Evolutionary conservation across 108 stramenopile species (phyloP).

Genomic region (Nannochloropsis gaditana): DNA sequence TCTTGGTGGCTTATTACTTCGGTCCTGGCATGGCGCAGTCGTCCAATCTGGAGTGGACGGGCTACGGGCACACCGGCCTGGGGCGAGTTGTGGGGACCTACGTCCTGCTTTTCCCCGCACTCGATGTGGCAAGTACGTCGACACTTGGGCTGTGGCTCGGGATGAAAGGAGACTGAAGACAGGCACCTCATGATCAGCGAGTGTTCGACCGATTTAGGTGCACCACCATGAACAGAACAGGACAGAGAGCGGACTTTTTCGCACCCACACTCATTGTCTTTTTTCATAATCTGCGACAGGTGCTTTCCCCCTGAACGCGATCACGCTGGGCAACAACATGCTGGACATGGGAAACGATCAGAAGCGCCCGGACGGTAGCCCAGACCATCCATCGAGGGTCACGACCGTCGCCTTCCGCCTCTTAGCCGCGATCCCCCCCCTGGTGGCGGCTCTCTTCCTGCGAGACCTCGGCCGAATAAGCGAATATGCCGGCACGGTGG

Average conservation of each 20-base stretch:
- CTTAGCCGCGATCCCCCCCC: not conserved
- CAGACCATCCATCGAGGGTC: not conserved
- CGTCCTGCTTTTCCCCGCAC: not conserved
- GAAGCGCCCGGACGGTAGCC: not conserved
- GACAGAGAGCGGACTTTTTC: not conserved
- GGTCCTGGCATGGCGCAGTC: slow-evolving; percentile 1
- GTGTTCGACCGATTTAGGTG: not conserved
- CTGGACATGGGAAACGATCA: slow-evolving; percentile 12
- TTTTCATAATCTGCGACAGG: not conserved
- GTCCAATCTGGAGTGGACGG: not conserved
- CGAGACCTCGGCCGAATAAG: slow-evolving; percentile 1
- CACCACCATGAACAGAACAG: not conserved
- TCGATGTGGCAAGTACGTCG: slow-evolving; percentile 13
- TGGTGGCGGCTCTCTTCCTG: not conserved
- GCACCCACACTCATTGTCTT: not conserved
- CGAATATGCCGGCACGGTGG: not conserved
- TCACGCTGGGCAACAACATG: slow-evolving; percentile 15
- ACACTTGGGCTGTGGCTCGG: not conserved
- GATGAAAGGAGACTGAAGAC: not conserved
- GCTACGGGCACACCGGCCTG: not conserved
- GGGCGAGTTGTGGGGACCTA: not conserved
- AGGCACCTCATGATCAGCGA: not conserved
- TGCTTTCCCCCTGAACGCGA: not conserved
- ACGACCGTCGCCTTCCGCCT: not conserved
- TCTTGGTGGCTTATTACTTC: not conserved